Conservation (phyloP, 2,329 filamentous ascomycete genomes). For the Monosporascus sp. region DNA sequence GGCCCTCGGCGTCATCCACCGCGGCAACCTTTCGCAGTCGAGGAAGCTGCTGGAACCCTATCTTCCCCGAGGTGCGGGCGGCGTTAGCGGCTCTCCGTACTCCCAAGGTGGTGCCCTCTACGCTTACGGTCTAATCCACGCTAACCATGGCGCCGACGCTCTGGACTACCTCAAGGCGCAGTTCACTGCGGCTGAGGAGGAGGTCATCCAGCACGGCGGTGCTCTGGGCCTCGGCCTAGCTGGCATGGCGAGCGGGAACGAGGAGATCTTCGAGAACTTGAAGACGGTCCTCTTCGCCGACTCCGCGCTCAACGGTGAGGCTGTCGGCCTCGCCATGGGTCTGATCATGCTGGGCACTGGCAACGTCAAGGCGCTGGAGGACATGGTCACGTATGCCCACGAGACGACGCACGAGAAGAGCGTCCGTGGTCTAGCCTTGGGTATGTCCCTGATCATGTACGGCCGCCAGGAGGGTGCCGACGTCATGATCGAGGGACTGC, state of each 20-base stretch:
- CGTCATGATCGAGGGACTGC: constrained; percentile 85
- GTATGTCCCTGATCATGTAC: constrained; percentile 99
- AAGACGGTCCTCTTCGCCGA: constrained; percentile 86
- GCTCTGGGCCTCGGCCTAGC: constrained; percentile 93
- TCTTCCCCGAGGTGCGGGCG: constrained; percentile 64
- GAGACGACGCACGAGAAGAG: constrained; percentile 99
- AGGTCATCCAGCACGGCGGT: constrained; percentile 95
- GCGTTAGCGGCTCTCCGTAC: constrained; percentile 81
- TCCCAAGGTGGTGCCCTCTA: constrained; percentile 95
- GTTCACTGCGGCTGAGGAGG: constrained; percentile 72
- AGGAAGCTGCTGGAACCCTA: constrained; percentile 93
- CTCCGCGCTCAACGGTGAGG: constrained; percentile 94
- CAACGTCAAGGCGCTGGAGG: constrained; percentile 85
- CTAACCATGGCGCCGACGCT: constrained; percentile 92
- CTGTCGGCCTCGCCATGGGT: constrained; percentile 92
- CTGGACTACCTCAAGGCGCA: constrained; percentile 72
- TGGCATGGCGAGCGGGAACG: constrained; percentile 92
- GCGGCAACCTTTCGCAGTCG: constrained; percentile 88
- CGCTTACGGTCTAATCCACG: constrained; percentile 91
- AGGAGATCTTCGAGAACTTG: constrained; percentile 85
- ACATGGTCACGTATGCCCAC: constrained; percentile 97
- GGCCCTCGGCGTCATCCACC: constrained; percentile 91
- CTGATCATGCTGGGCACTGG: constrained; percentile 98
- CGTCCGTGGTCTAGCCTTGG: constrained; percentile 87
- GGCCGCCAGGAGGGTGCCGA: constrained; percentile 92